These are phyloP conservation scores for Antrodiella citrinella DNA, from an alignment of 768 basidiomycete species.

Conservation along the genomic window DNA sequence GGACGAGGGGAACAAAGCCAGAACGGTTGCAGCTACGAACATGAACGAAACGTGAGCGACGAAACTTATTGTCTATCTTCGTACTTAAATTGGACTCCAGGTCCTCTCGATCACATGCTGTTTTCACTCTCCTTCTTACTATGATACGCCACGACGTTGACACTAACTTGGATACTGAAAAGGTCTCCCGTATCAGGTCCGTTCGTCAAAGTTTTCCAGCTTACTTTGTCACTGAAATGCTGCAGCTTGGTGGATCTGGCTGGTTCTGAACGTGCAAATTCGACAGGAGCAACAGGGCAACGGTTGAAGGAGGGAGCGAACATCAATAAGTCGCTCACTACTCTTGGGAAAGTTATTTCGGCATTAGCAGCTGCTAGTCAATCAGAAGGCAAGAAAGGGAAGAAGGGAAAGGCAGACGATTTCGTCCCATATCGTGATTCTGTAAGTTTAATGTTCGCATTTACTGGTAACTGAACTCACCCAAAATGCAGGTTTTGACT, in stretches of 20 bases:
- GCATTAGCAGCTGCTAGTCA: slow-evolving; percentile 65
- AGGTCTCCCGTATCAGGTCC: slow-evolving; percentile 95
- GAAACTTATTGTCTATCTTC: background rate
- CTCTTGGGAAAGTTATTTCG: slow-evolving; percentile 96
- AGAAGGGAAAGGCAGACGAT: slow-evolving; percentile 85
- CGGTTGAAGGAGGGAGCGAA: slow-evolving; percentile 96
- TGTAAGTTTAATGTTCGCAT: slow-evolving; percentile 36
- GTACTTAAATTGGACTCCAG: slow-evolving; percentile 29
- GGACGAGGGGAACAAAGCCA: slow-evolving; percentile 99
- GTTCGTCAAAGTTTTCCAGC: background rate
- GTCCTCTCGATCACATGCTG: slow-evolving; percentile 95
- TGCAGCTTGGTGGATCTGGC: slow-evolving; percentile 88
- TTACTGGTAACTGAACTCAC: background rate
- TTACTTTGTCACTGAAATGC: background rate
- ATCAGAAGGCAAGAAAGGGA: slow-evolving; percentile 49
- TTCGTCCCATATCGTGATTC: slow-evolving; percentile 98
- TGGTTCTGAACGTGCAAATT: slow-evolving; percentile 94
- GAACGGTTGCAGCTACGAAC: slow-evolving; percentile 97
- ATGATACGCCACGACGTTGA: slow-evolving; percentile 83
- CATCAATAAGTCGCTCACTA: slow-evolving; percentile 98
- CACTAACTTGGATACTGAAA: slow-evolving; percentile 91
- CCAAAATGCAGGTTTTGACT: slow-evolving; percentile 66
- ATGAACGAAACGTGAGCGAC: slow-evolving; percentile 91
- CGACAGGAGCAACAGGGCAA: slow-evolving; percentile 94
- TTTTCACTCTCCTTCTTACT: slow-evolving; percentile 91